A percentile compares a stretch with the other conserved stretches of the same genome.
Conservation (phyloP, 768 basidiomycete species). For the Peribolospora baueri region DNA sequence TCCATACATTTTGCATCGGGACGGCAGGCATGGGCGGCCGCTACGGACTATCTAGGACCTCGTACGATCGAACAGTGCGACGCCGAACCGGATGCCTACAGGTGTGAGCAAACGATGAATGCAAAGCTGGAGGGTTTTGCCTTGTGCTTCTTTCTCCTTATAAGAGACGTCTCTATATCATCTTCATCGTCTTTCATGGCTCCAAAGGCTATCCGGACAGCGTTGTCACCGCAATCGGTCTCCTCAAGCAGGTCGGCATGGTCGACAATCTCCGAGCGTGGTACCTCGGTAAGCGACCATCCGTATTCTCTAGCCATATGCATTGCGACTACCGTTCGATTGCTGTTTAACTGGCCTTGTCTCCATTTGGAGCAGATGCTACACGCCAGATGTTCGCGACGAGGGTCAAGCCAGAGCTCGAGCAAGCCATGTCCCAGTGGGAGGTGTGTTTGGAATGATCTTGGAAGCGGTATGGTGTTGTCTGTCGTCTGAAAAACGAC, state of each 20-base stretch:
- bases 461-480: no score
- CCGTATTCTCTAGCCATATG: background rate
- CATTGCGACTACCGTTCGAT: background rate
- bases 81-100: no score
- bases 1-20: background rate
- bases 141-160: no score
- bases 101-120: background rate
- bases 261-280: constrained; percentile 1
- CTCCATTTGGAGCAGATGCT: background rate
- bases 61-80: background rate
- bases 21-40: background rate
- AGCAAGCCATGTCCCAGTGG: background rate
- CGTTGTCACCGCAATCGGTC: background rate
- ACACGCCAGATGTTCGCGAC: background rate
- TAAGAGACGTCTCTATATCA: background rate
- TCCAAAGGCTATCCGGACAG: background rate
- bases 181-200: background rate
- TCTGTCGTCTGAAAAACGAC: no score
- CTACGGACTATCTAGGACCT: background rate
- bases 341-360: background rate
- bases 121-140: background rate
- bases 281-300: constrained; percentile 2
- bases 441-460: background rate
- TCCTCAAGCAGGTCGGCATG: background rate
- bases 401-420: background rate